Percentiles rank a stretch among this genome's conserved stretches.
These are phyloP conservation scores for Mycosphaerelloides madeirae DNA, from an alignment of 2,329 filamentous ascomycete genomes.

Conservation along the genomic window DNA sequence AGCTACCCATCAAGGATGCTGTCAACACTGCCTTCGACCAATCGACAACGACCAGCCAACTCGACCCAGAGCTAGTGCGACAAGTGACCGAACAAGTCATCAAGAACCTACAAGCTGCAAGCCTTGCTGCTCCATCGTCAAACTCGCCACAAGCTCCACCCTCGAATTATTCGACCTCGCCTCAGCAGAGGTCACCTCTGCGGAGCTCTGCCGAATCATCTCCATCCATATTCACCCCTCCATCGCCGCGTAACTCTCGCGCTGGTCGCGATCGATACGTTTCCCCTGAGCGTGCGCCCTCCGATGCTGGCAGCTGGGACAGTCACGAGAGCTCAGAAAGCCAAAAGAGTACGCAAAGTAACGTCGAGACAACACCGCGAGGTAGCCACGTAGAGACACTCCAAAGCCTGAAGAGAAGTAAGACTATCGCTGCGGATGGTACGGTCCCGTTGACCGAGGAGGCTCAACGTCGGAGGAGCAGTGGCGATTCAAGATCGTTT, in stretches of 20 bases:
- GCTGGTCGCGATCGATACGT: conserved; percentile 16
- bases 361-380: conserved; percentile 19
- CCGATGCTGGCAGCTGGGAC: conserved; percentile 18
- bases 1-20: conserved; percentile 52
- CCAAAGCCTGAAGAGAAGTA: conserved; percentile 12
- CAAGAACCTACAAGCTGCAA: conserved; percentile 29
- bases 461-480: conserved; percentile 2
- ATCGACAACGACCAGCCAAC: conserved; percentile 44
- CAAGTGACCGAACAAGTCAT: conserved; percentile 55
- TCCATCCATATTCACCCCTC: conserved; percentile 51
- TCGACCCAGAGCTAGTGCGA: conserved; percentile 58
- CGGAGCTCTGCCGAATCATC: conserved; percentile 40
- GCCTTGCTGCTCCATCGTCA: conserved; percentile 13
- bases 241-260: conserved; percentile 40
- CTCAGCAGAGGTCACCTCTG: conserved; percentile 30
- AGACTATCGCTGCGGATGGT: conserved; percentile 9
- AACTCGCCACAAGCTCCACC: conserved; percentile 18
- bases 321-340: conserved; percentile 17
- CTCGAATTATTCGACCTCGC: conserved; percentile 27
- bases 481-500: conserved; percentile 6
- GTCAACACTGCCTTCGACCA: conserved; percentile 54
- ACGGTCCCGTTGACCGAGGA: background rate
- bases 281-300: conserved; percentile 30
- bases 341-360: conserved; percentile 17
- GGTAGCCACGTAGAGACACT: conserved; percentile 13